Conservation (phyloP, 345 rosid species). For the Nephelium lappaceum region DNA sequence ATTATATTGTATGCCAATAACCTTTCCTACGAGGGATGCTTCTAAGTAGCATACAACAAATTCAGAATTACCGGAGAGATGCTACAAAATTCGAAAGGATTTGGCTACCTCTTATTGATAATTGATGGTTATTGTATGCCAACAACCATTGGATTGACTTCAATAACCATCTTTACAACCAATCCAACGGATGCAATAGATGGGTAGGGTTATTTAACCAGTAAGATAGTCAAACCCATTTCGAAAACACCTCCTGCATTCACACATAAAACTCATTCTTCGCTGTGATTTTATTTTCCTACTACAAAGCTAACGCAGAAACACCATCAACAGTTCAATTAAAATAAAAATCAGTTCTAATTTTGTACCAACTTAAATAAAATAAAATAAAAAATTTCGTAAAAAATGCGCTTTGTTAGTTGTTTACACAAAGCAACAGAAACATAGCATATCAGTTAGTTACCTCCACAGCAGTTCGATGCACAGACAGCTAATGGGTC, state of each 20-base stretch:
- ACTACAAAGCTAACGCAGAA: background rate
- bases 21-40: background rate
- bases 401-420: background rate
- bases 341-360: background rate
- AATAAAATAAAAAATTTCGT: background rate
- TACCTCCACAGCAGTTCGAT: conserved; percentile 8
- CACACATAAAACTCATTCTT: background rate
- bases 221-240: too few species aligned
- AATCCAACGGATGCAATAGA: too few species aligned
- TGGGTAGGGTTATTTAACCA: too few species aligned
- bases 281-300: background rate
- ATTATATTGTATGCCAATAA: background rate
- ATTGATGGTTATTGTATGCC: too few species aligned
- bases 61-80: background rate
- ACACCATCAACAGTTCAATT: background rate
- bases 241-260: background rate
- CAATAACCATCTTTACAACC: too few species aligned
- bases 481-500: background rate
- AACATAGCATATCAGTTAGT: background rate
- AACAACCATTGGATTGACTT: too few species aligned
- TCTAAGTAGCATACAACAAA: background rate
- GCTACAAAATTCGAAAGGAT: background rate
- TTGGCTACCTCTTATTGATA: too few species aligned
- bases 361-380: background rate
- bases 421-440: background rate